Base-by-base conservation (phyloP, 805 yeast species). In the Teunomyces stri region DNA sequence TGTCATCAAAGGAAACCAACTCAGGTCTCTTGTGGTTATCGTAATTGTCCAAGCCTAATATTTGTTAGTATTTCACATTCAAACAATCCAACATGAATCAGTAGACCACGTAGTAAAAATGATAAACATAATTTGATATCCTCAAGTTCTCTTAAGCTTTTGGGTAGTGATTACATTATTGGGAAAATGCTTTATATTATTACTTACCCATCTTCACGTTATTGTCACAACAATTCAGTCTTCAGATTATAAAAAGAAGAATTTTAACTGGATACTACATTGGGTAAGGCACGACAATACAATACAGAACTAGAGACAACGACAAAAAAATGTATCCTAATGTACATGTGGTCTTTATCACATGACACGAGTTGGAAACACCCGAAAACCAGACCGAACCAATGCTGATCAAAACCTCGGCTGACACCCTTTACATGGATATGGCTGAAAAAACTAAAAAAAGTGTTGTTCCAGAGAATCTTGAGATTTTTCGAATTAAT, bases 1-100 rank as follows among this genome's bases (percentile, higher is more conserved):
- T 86, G 53, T 84, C 87, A 68, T 88, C 95, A 61, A 87, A 88
- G 37, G 95, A 87, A 46, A 87, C 92, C 57, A 80, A 75, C 57
- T 84, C 88, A 38, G 88, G 84, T 66, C 81, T 73, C 54, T 65
- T 64, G 61, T 78, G 82, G 56, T 68, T 59, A 30, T 58, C 67
- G 61, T 72, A 72, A 49, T 60, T 58, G 45, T 61, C 62, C 51
- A 66, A 59, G 40, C 59, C 67, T 60, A 31, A 31, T 13, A 10
- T 10, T 40, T 36, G 62, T 62, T 61, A 46, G 44, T 37, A 40
- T 15, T 28, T 22, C 40, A 37, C 4, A 9, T 20, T 37, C 10
- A 13, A 31, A 9, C 18, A 13, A 25, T 31, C 18, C 18, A 31
- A 15, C 34, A 7, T 31, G 15, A 13, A 13, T 31, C 9, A 15